phyloP scores from a whole-genome alignment of 345 rosid genomes.

The Lepidium africanum region DNA sequence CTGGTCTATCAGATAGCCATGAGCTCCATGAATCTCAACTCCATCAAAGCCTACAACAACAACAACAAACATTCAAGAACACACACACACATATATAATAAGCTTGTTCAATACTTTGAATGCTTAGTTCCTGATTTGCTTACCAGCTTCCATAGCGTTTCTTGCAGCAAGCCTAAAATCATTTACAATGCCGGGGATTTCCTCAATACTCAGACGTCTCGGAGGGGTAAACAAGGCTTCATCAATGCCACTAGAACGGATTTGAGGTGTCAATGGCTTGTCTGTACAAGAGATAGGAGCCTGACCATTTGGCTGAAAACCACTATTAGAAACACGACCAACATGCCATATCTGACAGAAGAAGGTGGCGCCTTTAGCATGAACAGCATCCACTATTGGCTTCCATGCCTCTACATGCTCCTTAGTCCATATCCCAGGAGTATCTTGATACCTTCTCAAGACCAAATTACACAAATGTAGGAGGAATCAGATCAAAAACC shows the following conservation, averaged over 20 bases:
- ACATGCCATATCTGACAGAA: slow-evolving; percentile 74
- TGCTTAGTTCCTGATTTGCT: background rate
- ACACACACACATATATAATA: background rate
- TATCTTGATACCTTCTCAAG: slow-evolving; percentile 30
- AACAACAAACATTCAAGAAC: background rate
- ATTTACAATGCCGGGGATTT: slow-evolving; percentile 61
- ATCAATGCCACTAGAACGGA: slow-evolving; percentile 37
- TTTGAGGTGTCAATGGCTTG: slow-evolving; percentile 42
- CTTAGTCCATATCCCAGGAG: slow-evolving; percentile 73
- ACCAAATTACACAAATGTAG: background rate
- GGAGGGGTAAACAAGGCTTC: slow-evolving; percentile 44
- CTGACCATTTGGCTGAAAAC: slow-evolving; percentile 60
- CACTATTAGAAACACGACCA: slow-evolving; percentile 59
- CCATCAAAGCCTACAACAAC: slow-evolving; percentile 57
- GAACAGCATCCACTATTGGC: slow-evolving; percentile 81
- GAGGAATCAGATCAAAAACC: background rate
- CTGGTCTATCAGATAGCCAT: slow-evolving; percentile 62
- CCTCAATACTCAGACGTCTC: slow-evolving; percentile 46
- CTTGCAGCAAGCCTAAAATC: slow-evolving; percentile 68
- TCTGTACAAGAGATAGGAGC: slow-evolving; percentile 56
- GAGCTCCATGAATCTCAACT: slow-evolving; percentile 76
- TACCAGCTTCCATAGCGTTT: slow-evolving; percentile 80
- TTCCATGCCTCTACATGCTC: slow-evolving; percentile 89
- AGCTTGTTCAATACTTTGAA: background rate
- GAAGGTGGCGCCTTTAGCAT: slow-evolving; percentile 63